phyloP scores from a whole-genome alignment of 495 filamentous ascomycete genomes.

The Xylaria curta region DNA sequence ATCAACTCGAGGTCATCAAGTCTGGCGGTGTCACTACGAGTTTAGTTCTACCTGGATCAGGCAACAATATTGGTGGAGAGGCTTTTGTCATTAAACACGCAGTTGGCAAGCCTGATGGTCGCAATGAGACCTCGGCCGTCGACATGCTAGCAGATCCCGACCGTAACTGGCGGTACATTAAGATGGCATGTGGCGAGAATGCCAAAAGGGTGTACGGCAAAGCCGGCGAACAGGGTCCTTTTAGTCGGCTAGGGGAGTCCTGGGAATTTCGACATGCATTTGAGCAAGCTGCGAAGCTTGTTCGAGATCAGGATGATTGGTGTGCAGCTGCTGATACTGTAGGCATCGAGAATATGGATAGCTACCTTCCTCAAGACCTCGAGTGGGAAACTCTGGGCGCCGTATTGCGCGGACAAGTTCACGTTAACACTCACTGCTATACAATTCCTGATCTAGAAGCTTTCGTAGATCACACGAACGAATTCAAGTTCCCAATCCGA shows the following conservation, averaged over 20 bases:
- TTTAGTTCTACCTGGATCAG: constrained; percentile 67
- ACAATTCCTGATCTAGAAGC: constrained; percentile 68
- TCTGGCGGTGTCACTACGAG: constrained; percentile 72
- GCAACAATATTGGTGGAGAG: constrained; percentile 72
- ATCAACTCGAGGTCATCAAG: constrained; percentile 65
- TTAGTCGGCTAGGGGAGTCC: constrained; percentile 63
- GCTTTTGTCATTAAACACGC: constrained; percentile 68
- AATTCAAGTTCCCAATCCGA: constrained; percentile 66
- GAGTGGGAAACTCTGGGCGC: constrained; percentile 64
- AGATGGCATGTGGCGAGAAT: constrained; percentile 77
- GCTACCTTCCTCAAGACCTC: constrained; percentile 60
- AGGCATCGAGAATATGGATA: constrained; percentile 46
- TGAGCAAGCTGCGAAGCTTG: constrained; percentile 58
- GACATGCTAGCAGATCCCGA: constrained; percentile 58
- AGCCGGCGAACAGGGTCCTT: constrained; percentile 47
- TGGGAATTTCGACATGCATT: constrained; percentile 69
- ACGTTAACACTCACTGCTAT: constrained; percentile 71
- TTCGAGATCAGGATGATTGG: constrained; percentile 64
- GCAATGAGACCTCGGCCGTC: constrained; percentile 58
- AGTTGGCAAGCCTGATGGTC: constrained; percentile 52
- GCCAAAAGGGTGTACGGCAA: constrained; percentile 60
- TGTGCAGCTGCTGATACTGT: constrained; percentile 56
- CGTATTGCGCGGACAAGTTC: constrained; percentile 64
- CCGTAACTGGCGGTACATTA: constrained; percentile 64
- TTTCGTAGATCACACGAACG: constrained; percentile 66